Evolutionary conservation across 2,329 filamentous ascomycete genomes (phyloP), one percentile per base, ranked within the genome.

Genomic region (Cordyceps militaris): DNA sequence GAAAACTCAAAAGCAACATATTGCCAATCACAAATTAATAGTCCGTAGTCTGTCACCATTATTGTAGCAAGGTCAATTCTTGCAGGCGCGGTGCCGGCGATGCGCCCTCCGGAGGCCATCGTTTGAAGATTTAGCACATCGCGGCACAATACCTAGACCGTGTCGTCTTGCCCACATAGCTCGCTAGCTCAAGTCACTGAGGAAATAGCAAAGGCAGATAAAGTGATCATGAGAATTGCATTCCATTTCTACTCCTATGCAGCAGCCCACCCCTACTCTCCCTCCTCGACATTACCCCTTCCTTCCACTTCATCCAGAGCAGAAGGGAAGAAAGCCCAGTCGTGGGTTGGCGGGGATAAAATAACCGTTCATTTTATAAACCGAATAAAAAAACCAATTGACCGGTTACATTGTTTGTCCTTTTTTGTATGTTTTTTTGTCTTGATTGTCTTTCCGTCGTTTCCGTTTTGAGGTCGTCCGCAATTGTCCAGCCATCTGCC

Each of bases 181-280:
- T n/a, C 7, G 5, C 10, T 44, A 23, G 28, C 48, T 19, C 19
- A 4, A n/a, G 14, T 6, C 10, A 30, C n/a, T 4, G 9, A 4
- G 24, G 26, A 3, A n/a, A 32, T 5, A 10, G 9, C n/a, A n/a
- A 13, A 40, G 34, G 3, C 46, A 32, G 2, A 24, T 54, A 3
- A 44, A 34, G 16, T 51, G 13, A 19, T 54, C 51, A 54, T 53
- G 38, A 53, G 51, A 54, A 54, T 54, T 53, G 42, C 49, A 49
- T 56, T 56, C 44, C 44, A 56, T 49, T 48, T 56, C 53, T 56
- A 56, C 53, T 56, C 53, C 53, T 55, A 55, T 47, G 52, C 52
- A 55, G 52, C 43, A 36, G 21, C 51, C 51, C 38, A 44, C 51
- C 51, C 40, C 42, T 4, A 13, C 19, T 24, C 28, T 34, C 30